Percentiles rank a stretch among this genome's conserved stretches.
These are phyloP conservation scores for Mucor ambiguus DNA, from an alignment of 371 early-diverging fungal genomes.

Conservation along the genomic window DNA sequence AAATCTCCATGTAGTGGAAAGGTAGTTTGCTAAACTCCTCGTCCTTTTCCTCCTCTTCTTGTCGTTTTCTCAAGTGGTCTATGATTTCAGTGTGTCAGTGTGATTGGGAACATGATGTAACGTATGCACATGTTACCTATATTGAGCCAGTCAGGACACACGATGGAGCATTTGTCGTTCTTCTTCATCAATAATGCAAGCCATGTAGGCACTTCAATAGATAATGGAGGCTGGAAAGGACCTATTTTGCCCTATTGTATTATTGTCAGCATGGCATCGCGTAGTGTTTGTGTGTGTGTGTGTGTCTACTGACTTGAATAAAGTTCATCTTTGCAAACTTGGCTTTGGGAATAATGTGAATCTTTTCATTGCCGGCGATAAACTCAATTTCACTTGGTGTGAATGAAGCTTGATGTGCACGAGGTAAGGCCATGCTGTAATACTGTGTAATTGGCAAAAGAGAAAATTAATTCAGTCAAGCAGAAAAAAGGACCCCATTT, in stretches of 20 bases:
- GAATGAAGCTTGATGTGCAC: slow-evolving; percentile 59
- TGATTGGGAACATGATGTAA: no score
- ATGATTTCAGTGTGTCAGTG: slow-evolving; percentile 1
- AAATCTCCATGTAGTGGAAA: slow-evolving; percentile 81
- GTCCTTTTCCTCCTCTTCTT: slow-evolving; percentile 62
- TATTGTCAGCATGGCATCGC: slow-evolving; percentile 3
- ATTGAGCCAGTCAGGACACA: slow-evolving; percentile 83
- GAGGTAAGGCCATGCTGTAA: slow-evolving; percentile 66
- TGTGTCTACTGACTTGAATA: slow-evolving; percentile 63
- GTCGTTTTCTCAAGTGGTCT: slow-evolving; percentile 58
- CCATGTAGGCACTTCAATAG: slow-evolving; percentile 83
- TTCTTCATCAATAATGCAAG: slow-evolving; percentile 83
- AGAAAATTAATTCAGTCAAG: background rate
- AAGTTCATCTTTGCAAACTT: slow-evolving; percentile 65
- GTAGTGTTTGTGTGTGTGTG: background rate
- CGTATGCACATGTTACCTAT: slow-evolving; percentile 13
- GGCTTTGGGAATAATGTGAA: slow-evolving; percentile 71
- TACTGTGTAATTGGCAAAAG: background rate
- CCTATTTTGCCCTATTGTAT: slow-evolving; percentile 11
- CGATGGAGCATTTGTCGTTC: slow-evolving; percentile 79
- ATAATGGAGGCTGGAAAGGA: slow-evolving; percentile 72
- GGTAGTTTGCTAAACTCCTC: slow-evolving; percentile 77
- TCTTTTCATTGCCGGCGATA: slow-evolving; percentile 74
- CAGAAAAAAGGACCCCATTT: background rate
- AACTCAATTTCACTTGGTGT: slow-evolving; percentile 87